Conservation (phyloP, 2,329 filamentous ascomycete species). For the Cladobotryum mycophilum region DNA sequence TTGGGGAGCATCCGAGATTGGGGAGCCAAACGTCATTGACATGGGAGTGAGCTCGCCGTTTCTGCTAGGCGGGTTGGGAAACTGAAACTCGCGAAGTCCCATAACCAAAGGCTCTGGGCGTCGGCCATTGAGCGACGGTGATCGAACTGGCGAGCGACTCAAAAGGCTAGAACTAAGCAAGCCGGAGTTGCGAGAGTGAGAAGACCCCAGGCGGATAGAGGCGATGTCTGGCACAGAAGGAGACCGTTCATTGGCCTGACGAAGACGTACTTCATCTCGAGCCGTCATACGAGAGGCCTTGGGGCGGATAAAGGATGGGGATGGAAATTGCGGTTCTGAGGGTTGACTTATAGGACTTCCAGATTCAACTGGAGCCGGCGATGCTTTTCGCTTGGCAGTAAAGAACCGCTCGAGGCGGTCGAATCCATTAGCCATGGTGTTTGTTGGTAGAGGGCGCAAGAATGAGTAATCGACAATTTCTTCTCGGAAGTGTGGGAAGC, state of each 20-base stretch:
- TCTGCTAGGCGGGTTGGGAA: constrained; percentile 28
- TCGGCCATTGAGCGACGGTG: constrained; percentile 20
- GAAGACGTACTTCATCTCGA: constrained; percentile 40
- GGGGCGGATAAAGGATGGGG: constrained; percentile 50
- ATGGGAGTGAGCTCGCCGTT: constrained; percentile 20
- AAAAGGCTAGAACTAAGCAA: constrained; percentile 1
- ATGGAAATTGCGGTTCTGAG: constrained; percentile 38
- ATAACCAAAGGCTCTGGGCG: constrained; percentile 20
- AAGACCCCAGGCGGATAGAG: constrained; percentile 9
- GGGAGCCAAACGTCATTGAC: constrained; percentile 17
- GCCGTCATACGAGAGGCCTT: constrained; percentile 50
- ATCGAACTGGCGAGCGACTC: constrained; percentile 18
- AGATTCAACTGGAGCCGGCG: constrained; percentile 19
- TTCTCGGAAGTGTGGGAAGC: not conserved
- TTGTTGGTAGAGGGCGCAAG: not conserved
- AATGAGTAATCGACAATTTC: not conserved
- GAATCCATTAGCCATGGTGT: constrained; percentile 43
- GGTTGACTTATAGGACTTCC: constrained; percentile 16
- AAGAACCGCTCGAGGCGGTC: constrained; percentile 49
- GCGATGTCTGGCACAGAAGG: constrained; percentile 20
- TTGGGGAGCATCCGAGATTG: constrained; percentile 17
- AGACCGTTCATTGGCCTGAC: constrained; percentile 23
- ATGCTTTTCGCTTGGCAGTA: constrained; percentile 35
- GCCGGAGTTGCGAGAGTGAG: constrained; percentile 9
- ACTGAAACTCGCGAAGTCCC: constrained; percentile 31